Percentiles rank a stretch among this genome's conserved stretches.
These are phyloP conservation scores for Dinochytrium kinnereticum DNA, from an alignment of 371 early-diverging fungal genomes.

Conservation along the genomic window DNA sequence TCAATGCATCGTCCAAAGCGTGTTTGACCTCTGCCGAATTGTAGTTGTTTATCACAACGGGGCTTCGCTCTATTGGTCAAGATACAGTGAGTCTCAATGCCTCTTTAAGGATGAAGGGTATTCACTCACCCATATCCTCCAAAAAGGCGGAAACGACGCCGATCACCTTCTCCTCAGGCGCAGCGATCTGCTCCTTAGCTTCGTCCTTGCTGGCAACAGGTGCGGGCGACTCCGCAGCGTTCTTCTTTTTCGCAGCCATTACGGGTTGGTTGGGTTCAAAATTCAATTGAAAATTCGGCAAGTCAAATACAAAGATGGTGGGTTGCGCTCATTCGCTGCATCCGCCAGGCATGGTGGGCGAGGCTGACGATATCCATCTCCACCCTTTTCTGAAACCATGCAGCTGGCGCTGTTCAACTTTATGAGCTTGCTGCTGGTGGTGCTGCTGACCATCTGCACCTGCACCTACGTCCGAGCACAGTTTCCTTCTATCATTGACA, in stretches of 20 bases:
- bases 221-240: neutral
- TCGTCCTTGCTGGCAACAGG: neutral
- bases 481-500: constrained; percentile 73
- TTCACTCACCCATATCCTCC: constrained; percentile 15
- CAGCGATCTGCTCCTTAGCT: too few relatives aligned
- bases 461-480: constrained; percentile 76
- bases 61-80: constrained; percentile 34
- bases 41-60: constrained; percentile 51
- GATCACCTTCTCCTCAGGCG: neutral
- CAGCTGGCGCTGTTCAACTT: constrained; percentile 84
- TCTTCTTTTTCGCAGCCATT: constrained; percentile 7
- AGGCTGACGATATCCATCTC: neutral
- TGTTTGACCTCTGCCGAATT: constrained; percentile 63
- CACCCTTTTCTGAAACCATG: neutral
- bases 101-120: too few relatives aligned
- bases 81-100: too few relatives aligned
- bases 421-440: constrained; percentile 72
- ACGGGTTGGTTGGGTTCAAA: too few relatives aligned
- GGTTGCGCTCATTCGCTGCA: neutral
- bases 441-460: constrained; percentile 78
- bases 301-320: neutral
- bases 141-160: neutral
- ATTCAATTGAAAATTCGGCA: neutral
- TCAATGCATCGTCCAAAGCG: constrained; percentile 61
- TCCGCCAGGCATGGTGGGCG: neutral